Evolutionary conservation across 805 yeast genomes (phyloP).

Genomic region (Yamadazyma philogaea): DNA sequence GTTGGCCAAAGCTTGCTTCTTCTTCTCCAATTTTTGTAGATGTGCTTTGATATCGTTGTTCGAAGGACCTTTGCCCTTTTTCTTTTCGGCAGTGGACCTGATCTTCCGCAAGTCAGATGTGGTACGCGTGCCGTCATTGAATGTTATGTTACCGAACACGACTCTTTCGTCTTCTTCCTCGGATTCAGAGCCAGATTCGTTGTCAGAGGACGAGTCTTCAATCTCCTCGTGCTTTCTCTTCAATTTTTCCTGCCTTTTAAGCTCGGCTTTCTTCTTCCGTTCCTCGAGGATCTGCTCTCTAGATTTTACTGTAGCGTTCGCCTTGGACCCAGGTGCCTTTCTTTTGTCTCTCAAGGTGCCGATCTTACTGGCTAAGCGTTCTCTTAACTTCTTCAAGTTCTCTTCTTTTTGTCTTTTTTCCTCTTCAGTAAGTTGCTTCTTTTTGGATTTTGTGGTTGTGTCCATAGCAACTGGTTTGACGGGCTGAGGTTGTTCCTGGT

Average conservation of each 20-base stretch:
- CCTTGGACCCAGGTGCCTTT: conserved; percentile 86
- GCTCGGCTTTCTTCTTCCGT: conserved; percentile 49
- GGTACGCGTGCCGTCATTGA: conserved; percentile 75
- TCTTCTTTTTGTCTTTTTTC: conserved; percentile 43
- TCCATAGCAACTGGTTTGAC: not conserved
- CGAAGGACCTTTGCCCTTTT: conserved; percentile 77
- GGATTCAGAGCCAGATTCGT: conserved; percentile 26
- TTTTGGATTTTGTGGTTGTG: conserved; percentile 11
- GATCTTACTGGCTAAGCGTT: conserved; percentile 76
- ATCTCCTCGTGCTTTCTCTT: conserved; percentile 45
- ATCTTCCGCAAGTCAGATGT: conserved; percentile 66
- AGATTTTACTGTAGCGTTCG: conserved; percentile 77
- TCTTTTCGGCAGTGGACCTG: conserved; percentile 46
- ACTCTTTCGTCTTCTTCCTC: conserved; percentile 42
- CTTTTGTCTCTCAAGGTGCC: conserved; percentile 69
- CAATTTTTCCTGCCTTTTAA: conserved; percentile 42
- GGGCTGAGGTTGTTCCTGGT: not conserved
- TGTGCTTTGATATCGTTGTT: conserved; percentile 83
- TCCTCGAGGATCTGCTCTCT: conserved; percentile 76
- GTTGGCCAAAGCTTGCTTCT: conserved; percentile 58
- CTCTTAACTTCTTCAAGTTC: conserved; percentile 65
- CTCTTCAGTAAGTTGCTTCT: conserved; percentile 40
- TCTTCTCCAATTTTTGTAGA: conserved; percentile 67
- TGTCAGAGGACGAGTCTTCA: conserved; percentile 31
- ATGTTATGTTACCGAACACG: conserved; percentile 76